Base-by-base conservation (phyloP, 805 yeast genomes). In the Saturnispora diversa region DNA sequence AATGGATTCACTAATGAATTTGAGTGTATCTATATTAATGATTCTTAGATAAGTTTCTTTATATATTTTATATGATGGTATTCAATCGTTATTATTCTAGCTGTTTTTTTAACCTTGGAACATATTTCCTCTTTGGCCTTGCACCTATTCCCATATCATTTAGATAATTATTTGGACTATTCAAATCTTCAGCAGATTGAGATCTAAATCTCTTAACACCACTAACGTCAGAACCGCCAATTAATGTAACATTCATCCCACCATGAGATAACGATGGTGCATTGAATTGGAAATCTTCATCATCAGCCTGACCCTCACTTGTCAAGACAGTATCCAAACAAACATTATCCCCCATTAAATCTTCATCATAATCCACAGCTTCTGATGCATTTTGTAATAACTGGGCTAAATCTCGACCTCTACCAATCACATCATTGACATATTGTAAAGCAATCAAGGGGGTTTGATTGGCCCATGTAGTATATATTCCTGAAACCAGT, bases 1-100 rank as follows among this genome's bases (percentile, higher is more conserved):
- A 90, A 90, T 56, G 98, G 98, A 13, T 90, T 90, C 58, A 72
- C 73, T 45, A 74, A 74, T 41, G 57, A 63, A 3, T 75, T 76
- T 19, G 70, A 72, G 24, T 80, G 81, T 35, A 59, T 75, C 31
- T 87, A 83, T 57, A 77, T 87, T 71, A 22, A 73, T 31, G 21
- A 31, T 21, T 20, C 16, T 31, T 8, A 10, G 8, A 16, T 21
- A n/a, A 11, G 20, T 21, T 31, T 19, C 10, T 31, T 22, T 31
- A 21, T 42, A 27, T 17, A 22, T 30, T 22, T 28, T 22, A 7
- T n/a, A 9, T 6, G 13, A 3, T 31, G 16, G 9, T 26, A 10
- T 27, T 11, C 19, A 9, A 34, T 16, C n/a, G 10, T 17, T 10
- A 26, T 16, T 22, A 12, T 22, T 13, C 3, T 13, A 11, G 16